Evolutionary conservation across 192 early-diverging fungal genomes (phyloP), one percentile per base, ranked within the genome.

Genomic region (Gamsiella multidivaricata): DNA sequence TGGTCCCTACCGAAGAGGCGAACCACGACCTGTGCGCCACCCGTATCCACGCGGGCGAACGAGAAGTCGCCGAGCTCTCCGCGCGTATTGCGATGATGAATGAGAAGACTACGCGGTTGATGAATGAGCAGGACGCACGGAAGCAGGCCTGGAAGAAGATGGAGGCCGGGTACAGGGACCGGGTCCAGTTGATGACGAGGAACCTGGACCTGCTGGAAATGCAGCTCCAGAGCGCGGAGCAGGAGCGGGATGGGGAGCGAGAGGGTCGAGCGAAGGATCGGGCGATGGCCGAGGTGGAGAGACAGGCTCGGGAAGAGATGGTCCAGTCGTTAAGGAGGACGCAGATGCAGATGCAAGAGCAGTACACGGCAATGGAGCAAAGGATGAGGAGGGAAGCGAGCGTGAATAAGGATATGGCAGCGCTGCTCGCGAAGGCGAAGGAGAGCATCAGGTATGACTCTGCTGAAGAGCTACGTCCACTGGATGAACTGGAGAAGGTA

Each of bases 401-500:
- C 32, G 25, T 52, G 8, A 62, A 36, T 22, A 61, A 62, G 32
- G 59, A 70, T 12, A 37, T 70, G 31, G 47, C 50, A 5, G 60
- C 25, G 12, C 9, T 70, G 3, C 29, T 70, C 37, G 20, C 23
- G 8, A 61, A 56, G 29, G 18, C 55, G 14, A 26, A 34, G 37
- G 26, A 43, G 17, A 55, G 52, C 33, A 61, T 70, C 25, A 61
- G 37, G 31, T 22, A 43, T 15, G 69, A 55, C 43, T 61, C 69
- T 22, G 69, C 53, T 17, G 39, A 28, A 2, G 59, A 70, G 43
- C 43, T 70, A 52, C 42, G 43, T 0, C 52, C 37, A 3, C n/a
- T 70, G 37, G 59, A 56, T 26, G 50, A 61, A 18, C 33, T 70
- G 1, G 69, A 70, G 25, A 62, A 54, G 51, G 69, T 70, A 52